Base-by-base conservation (phyloP, 495 filamentous ascomycete species). In the Tetracladium setigerum region DNA sequence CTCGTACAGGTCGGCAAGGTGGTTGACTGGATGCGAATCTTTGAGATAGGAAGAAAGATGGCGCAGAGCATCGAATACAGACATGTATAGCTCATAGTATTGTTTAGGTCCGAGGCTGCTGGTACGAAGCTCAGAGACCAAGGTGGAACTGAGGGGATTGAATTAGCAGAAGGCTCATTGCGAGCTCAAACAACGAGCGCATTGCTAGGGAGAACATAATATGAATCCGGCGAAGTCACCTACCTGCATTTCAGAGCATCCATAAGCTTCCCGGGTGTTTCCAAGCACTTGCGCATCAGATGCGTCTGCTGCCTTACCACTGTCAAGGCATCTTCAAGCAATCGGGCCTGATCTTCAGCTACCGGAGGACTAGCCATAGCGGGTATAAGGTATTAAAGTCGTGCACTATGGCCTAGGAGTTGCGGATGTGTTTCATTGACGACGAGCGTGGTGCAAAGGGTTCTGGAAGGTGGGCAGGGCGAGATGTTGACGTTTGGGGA, bases 11-110 rank as follows among this genome's bases (percentile, higher is more conserved):
- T 98, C 92, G 58, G 92, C 92, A 35, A 98, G 81, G 69, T 98
- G 92, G 64, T 97, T 97, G 52, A 92, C 86, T 9, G 94, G 94
- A 65, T 98, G 92, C 56, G 87, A 95, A 63, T 98, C 92, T 60
- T 88, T 89, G 30, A 98, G 80, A 68, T 96, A 95, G 46, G 94
- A 84, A 34, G 90, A 91, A 42, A 98, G 86, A 67, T 97, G 92
- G 63, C 92, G 89, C 62, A 98, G 66, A 54, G 92, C 94, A 72
- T 98, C 92, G 68, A 98, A 98, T 44, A 97, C 87, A 50, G 91
- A 78, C 92, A 98, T 98, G 72, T 98, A 98, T 49, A 98, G 78
- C 67, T 98, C 92, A 66, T 98, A 98, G 73, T 98, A 98, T 65
- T 97, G 92, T 62, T 98, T 98, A 3, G 92, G 92, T 5, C 92